Conservation (phyloP, 2,329 filamentous ascomycete species). For the Tolypocladium tropicale region DNA sequence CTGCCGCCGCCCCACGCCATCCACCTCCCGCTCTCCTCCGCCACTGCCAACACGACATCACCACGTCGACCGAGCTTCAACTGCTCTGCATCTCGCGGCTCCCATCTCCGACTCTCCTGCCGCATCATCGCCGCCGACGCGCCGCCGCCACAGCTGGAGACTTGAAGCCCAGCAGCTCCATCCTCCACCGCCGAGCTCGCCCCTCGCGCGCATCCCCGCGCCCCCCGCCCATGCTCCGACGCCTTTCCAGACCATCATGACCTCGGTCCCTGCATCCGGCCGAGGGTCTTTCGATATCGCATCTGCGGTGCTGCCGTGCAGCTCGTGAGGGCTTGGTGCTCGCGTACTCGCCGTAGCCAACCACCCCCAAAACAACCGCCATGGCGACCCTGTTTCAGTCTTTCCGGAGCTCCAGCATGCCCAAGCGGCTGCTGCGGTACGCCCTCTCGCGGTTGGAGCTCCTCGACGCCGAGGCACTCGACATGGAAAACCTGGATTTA, state of each 20-base stretch:
- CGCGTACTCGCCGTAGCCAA: background rate
- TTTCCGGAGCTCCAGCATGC: conserved; percentile 61
- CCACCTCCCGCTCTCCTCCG: background rate
- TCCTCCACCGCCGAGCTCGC: background rate
- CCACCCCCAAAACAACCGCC: conserved; percentile 12
- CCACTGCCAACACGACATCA: background rate
- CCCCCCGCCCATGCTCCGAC: background rate
- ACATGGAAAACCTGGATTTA: conserved; percentile 78
- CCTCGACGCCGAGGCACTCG: conserved; percentile 76
- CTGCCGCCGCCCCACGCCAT: background rate
- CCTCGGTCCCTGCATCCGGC: conserved; percentile 19
- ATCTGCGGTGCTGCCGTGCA: conserved; percentile 8
- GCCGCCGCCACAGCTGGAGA: background rate
- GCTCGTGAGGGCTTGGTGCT: conserved; percentile 4
- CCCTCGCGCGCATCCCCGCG: background rate
- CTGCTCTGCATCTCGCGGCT: background rate
- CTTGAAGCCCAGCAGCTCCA: background rate
- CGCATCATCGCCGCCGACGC: background rate
- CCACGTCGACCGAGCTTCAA: background rate
- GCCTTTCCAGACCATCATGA: conserved; percentile 1
- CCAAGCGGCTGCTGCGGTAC: conserved; percentile 82
- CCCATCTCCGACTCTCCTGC: background rate
- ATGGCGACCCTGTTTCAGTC: conserved; percentile 67
- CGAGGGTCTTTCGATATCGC: conserved; percentile 23
- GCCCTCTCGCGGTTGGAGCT: conserved; percentile 74